These are phyloP conservation scores for Dendrobium catenatum DNA, from an alignment of 106 monocot species.

Conservation along the genomic window DNA sequence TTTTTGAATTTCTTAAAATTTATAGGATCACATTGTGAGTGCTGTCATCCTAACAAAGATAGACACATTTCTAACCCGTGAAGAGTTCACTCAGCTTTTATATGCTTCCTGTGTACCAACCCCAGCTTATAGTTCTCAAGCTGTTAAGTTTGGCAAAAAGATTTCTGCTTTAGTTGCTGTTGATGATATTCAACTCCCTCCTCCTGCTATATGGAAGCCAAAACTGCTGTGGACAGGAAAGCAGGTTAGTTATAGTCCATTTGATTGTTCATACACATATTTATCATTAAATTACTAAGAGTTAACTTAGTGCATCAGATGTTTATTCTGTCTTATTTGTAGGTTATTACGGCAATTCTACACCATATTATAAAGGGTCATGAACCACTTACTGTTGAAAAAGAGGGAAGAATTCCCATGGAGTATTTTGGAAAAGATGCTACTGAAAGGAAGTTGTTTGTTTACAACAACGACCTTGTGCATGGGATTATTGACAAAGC, in stretches of 20 bases:
- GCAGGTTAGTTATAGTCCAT: conserved; percentile 41
- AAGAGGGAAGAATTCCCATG: conserved; percentile 58
- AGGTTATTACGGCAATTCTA: conserved; percentile 84
- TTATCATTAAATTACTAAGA: neutral
- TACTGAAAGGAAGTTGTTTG: conserved; percentile 34
- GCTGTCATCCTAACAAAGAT: conserved; percentile 83
- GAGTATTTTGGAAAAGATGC: conserved; percentile 57
- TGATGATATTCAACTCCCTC: conserved; percentile 41
- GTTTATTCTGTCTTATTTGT: conserved; percentile 1
- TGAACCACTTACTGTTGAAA: conserved; percentile 61
- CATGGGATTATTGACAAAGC: conserved; percentile 96
- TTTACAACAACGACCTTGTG: conserved; percentile 76
- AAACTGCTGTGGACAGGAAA: conserved; percentile 90
- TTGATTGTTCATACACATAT: neutral
- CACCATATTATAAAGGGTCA: conserved; percentile 58
- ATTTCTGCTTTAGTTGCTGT: conserved; percentile 28
- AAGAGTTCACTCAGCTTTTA: conserved; percentile 86
- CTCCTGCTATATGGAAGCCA: conserved; percentile 87
- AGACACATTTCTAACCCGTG: conserved; percentile 82
- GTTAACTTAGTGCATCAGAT: neutral
- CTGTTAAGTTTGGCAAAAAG: conserved; percentile 24
- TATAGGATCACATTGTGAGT: conserved; percentile 94
- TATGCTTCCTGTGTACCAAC: conserved; percentile 55
- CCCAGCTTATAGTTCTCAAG: conserved; percentile 18
- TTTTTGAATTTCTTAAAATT: conserved; percentile 1